These are phyloP conservation scores for Coniochaeta sp. DNA, from an alignment of 2,329 filamentous ascomycete species.

Conservation along the genomic window DNA sequence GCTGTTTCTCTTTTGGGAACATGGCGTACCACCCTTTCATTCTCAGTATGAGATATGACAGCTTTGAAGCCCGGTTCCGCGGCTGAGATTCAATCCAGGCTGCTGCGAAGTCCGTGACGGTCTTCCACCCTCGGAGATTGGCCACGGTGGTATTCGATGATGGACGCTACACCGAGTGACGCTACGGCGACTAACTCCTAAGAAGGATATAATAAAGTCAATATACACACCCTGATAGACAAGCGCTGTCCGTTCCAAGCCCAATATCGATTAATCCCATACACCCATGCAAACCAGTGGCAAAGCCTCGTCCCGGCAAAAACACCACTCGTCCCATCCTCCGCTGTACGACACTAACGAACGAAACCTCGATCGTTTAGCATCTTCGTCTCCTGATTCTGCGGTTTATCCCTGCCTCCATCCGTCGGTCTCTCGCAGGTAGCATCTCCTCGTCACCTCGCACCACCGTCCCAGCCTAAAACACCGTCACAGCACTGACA, in stretches of 20 bases:
- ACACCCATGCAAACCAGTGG: neutral
- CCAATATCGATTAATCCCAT: neutral
- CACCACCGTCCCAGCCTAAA: conserved; percentile 38
- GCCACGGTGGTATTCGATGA: neutral
- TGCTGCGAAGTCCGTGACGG: too few relatives aligned
- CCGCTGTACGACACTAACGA: too few relatives aligned
- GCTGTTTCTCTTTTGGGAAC: too few relatives aligned
- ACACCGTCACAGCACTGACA: conserved; percentile 84
- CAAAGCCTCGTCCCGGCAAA: neutral
- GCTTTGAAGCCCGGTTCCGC: too few relatives aligned
- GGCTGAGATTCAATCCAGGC: too few relatives aligned
- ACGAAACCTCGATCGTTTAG: too few relatives aligned
- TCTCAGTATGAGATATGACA: too few relatives aligned
- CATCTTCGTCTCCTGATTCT: too few relatives aligned
- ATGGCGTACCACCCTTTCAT: too few relatives aligned
- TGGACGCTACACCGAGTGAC: neutral
- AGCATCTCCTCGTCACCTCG: neutral
- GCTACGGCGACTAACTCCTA: neutral
- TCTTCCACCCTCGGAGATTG: too few relatives aligned
- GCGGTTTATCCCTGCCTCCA: too few relatives aligned
- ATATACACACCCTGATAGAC: neutral
- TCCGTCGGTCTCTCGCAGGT: too few relatives aligned
- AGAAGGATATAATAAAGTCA: neutral
- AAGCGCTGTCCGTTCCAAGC: neutral
- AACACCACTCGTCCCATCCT: neutral